Evolutionary conservation across 352 stramenopile species (phyloP).

Genomic region (Phytophthora melonis): DNA sequence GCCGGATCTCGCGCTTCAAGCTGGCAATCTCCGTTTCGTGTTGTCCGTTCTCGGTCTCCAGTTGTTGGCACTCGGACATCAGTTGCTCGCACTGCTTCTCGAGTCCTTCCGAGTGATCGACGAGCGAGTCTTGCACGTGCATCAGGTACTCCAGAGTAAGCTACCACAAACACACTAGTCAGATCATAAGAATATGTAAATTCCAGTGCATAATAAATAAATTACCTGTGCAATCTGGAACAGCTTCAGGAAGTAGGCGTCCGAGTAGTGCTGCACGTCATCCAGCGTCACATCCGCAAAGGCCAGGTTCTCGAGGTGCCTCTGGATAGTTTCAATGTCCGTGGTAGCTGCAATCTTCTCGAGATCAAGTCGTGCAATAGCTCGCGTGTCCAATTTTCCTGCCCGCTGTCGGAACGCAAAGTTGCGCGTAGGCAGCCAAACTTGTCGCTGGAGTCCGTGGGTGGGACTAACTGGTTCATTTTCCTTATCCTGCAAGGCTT

Average conservation of each 20-base stretch:
- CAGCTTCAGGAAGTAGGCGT: conserved; percentile 87
- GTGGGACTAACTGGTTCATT: conserved; percentile 19
- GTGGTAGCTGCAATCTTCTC: conserved; percentile 79
- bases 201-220: background rate
- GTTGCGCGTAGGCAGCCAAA: conserved; percentile 77
- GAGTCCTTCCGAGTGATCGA: conserved; percentile 66
- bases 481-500: conserved; percentile 29
- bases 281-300: conserved; percentile 87
- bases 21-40: conserved; percentile 62
- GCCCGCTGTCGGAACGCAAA: conserved; percentile 81
- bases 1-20: conserved; percentile 82
- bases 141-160: conserved; percentile 86
- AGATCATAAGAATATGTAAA: background rate
- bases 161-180: conserved; percentile 38
- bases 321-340: conserved; percentile 80
- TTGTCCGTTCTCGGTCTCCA: conserved; percentile 73
- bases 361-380: conserved; percentile 75
- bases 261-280: conserved; percentile 86
- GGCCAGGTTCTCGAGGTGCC: conserved; percentile 80
- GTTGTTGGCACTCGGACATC: conserved; percentile 61
- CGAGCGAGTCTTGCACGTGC: conserved; percentile 86
- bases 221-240: conserved; percentile 86
- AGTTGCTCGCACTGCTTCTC: conserved; percentile 79
- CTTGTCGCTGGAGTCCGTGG: conserved; percentile 41
- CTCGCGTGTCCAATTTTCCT: conserved; percentile 78